phyloP scores from a whole-genome alignment of 495 filamentous ascomycete species.

The Aspergillus kassunensis region DNA sequence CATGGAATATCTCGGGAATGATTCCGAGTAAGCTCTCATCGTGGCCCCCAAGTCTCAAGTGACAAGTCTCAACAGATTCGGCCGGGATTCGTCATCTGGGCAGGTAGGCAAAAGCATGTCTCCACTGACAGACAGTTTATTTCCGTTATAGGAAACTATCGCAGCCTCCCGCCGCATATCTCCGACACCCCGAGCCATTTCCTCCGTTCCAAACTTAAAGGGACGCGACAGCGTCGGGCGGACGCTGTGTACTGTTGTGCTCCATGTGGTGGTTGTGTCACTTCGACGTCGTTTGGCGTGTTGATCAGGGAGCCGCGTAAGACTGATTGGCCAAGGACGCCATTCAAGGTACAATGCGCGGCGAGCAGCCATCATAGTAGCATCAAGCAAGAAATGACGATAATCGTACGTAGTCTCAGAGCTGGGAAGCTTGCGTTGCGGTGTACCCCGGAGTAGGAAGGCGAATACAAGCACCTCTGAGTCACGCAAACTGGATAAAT shows the following conservation, averaged over 20 bases:
- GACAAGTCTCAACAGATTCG: not conserved
- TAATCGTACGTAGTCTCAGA: conserved; percentile 9
- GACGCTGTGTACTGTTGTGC: conserved; percentile 8
- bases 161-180: not conserved
- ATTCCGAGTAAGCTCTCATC: not conserved
- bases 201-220: not conserved
- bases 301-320: conserved; percentile 28
- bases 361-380: not conserved
- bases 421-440: conserved; percentile 20
- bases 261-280: conserved; percentile 13
- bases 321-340: conserved; percentile 8
- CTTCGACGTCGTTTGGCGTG: conserved; percentile 11
- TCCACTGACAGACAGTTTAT: conserved; percentile 1
- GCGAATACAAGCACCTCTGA: not conserved
- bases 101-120: conserved; percentile 1
- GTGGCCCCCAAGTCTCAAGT: not conserved
- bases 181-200: conserved; percentile 3
- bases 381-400: conserved; percentile 5
- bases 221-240: not conserved
- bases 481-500: conserved; percentile 2
- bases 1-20: not conserved
- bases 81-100: conserved; percentile 10
- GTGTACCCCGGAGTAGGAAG: not conserved
- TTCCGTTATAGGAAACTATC: conserved; percentile 1
- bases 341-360: not conserved